Base-by-base conservation (phyloP, 257 asterid genomes). In the Solanum verrucosum region DNA sequence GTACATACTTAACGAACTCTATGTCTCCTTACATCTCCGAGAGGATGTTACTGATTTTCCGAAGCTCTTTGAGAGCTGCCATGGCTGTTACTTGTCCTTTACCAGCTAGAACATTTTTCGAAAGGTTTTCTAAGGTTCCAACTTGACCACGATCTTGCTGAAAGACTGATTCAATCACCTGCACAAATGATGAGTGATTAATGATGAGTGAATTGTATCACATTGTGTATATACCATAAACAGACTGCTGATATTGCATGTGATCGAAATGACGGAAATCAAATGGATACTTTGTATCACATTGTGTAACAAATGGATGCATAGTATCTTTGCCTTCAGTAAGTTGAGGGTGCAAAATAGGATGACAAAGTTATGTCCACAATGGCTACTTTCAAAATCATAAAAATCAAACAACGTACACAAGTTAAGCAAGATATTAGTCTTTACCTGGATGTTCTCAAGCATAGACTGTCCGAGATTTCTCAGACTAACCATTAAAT, bases 1-100 rank as follows among this genome's bases (percentile, higher is more conserved):
- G 77, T 90, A 90, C 94, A 92, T 33, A 78, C 67, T 85, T 73
- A 52, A 77, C 72, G 20, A 52, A 65, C 37, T 35, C 40, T 44
- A 35, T 84, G 37, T 42, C 67, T 83, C 87, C 92, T 94, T 93
- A 95, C 98, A 95, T 93, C 89, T 94, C 98, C 18, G 96, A 95
- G 49, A 96, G 90, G 84, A 96, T 90, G 86, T 93, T 91, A 94
- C 99, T 93, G 87, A 96, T 96, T 89, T 94, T 96, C 88, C 96
- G 91, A 87, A 96, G 99, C 93, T 96, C 98, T 87, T 93, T 92
- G 59, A 96, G 93, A 25, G 99, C 99, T 5, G 95, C 83, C 94
- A 93, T 91, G 87, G 98, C 98, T 82, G 86, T 82, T 29, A 82
- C 71, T 90, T 93, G 97, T 81, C 95, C 96, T 90, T 93, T 90